phyloP scores from a whole-genome alignment of 352 stramenopile species.

The Globisporangium spiculum region DNA sequence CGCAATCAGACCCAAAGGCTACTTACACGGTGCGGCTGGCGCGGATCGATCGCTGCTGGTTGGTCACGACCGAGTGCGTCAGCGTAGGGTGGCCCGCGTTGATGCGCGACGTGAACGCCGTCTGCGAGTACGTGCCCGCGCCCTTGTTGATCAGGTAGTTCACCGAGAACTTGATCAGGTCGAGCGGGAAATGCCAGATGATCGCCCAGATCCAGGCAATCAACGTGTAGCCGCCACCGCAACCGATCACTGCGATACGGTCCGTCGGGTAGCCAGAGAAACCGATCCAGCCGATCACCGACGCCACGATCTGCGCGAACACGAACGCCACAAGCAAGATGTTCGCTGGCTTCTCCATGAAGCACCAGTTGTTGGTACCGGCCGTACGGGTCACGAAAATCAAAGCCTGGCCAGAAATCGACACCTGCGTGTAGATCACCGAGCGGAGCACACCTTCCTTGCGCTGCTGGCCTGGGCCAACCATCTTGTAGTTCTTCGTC shows the following conservation, averaged over 20 bases:
- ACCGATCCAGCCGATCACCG: constrained; percentile 60
- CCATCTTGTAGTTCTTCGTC: constrained; percentile 57
- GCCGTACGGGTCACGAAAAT: constrained; percentile 76
- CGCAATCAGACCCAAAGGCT: not conserved
- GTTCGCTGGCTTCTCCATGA: constrained; percentile 62
- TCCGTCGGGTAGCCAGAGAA: constrained; percentile 67
- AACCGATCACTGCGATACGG: constrained; percentile 64
- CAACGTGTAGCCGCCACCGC: constrained; percentile 56
- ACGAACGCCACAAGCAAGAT: constrained; percentile 67
- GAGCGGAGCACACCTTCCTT: constrained; percentile 67
- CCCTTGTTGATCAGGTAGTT: constrained; percentile 67
- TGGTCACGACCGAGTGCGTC: constrained; percentile 56
- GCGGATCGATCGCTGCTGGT: constrained; percentile 59
- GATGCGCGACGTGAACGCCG: constrained; percentile 72
- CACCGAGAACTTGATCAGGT: constrained; percentile 69
- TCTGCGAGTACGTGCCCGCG: constrained; percentile 43
- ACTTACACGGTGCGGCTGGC: constrained; percentile 63
- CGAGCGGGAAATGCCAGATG: constrained; percentile 70
- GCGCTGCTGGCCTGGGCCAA: constrained; percentile 60
- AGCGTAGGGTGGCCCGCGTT: constrained; percentile 72
- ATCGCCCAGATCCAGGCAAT: constrained; percentile 69
- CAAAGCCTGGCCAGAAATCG: constrained; percentile 67
- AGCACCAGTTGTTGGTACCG: constrained; percentile 77
- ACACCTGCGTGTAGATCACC: constrained; percentile 72
- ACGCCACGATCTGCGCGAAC: constrained; percentile 62